Evolutionary conservation across 768 basidiomycete species (phyloP), one percentile per base, ranked within the genome.

Genomic region (Trametes cubensis): DNA sequence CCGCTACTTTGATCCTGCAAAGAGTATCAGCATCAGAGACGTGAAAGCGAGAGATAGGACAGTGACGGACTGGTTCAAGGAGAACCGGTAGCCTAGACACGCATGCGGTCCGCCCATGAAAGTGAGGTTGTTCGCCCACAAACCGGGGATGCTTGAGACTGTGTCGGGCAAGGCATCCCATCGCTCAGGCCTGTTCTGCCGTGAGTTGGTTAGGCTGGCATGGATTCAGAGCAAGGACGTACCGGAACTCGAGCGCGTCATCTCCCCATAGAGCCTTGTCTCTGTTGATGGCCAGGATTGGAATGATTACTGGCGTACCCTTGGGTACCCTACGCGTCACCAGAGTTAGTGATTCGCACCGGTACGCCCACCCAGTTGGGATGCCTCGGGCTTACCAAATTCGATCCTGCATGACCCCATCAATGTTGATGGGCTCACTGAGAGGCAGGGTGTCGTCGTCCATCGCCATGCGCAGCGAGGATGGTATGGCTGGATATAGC

Each of bases 61-160:
- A 39, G 20, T 10, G 20, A 77, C 83, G 42, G 62, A 85, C 83
- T 86, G 85, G 25, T 82, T 76, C 17, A 88, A 69, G 8, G 88
- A 79, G 67, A 89, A 89, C 2, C 84, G 80, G 69, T 83, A 88
- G 0, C 87, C 86, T 39, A 89, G 87, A 58, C 88, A 90, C 0
- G 85, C 79, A 26, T 81, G 78, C 17, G 84, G 83, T 1, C 88
- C 88, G 23, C 84, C 85, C 3, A 86, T 65, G 78, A 90, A 90
- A 0, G 83, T 81, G 20, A 88, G 68, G 66, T 83, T 66, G 65
- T 87, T 81, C 18, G 81, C 79, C 81, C 82, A 87, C 1, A 88
- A 77, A 7, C 86, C 84, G 11, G 88, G 88, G 42, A 89, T 74
- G 1, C 70, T 58, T 6, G 69, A 69, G 0, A 78, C 81, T 1